Evolutionary conservation across 2,329 filamentous ascomycete species (phyloP).

Genomic region (Botrytis sinoallii): DNA sequence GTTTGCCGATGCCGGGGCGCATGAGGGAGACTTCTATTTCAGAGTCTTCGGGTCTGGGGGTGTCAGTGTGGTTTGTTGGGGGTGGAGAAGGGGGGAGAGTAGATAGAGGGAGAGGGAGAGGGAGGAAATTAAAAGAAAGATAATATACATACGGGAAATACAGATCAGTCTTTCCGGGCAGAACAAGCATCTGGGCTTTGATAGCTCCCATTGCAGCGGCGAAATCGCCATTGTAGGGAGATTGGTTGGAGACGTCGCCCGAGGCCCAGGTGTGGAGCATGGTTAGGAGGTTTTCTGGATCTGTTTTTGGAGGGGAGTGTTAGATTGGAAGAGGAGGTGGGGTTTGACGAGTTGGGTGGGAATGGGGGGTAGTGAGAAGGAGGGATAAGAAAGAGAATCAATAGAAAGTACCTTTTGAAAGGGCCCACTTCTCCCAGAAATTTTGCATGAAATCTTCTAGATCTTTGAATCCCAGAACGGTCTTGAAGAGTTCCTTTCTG

Average conservation of each 20-base stretch:
- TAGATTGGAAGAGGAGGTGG: not conserved
- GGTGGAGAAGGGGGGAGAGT: not conserved
- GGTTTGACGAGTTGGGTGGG: not conserved
- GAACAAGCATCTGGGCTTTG: conserved; percentile 67
- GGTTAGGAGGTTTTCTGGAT: conserved; percentile 70
- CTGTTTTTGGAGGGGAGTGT: conserved; percentile 36
- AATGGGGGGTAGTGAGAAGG: no score
- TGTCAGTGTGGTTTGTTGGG: not conserved
- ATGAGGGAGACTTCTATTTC: conserved; percentile 67
- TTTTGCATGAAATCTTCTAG: conserved; percentile 71
- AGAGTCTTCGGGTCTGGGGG: conserved; percentile 67
- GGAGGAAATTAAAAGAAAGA: not conserved
- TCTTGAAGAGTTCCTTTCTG: conserved; percentile 66
- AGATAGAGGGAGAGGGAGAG: not conserved
- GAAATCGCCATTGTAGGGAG: conserved; percentile 66
- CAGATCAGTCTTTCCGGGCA: conserved; percentile 71
- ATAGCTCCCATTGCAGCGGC: conserved; percentile 64
- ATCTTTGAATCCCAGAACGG: conserved; percentile 59
- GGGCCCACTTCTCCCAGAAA: conserved; percentile 75
- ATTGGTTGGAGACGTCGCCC: conserved; percentile 65
- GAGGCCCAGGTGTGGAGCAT: conserved; percentile 80
- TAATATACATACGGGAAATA: conserved; percentile 67
- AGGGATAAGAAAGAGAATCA: not conserved
- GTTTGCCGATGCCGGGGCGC: conserved; percentile 54
- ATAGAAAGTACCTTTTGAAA: conserved; percentile 53